Evolutionary conservation across 176 grass and related monocot genomes (phyloP).

Genomic region (Aegilops tauschii): DNA sequence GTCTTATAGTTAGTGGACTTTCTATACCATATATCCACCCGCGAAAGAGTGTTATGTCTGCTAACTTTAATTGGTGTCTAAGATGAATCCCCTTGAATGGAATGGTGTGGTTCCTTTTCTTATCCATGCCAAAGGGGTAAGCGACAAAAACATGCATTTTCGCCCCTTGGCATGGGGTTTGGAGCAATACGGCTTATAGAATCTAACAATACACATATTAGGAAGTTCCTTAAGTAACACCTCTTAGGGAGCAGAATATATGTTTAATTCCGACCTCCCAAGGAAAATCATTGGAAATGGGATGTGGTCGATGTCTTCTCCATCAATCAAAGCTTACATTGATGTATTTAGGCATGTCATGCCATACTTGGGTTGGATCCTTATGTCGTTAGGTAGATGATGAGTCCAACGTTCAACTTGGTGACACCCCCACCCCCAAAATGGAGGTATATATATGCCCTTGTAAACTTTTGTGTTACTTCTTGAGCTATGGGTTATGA

Average conservation of each 20-base stretch:
- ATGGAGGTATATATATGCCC: neutral
- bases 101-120: too few species aligned
- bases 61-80: neutral
- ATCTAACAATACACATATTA: neutral
- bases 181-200: neutral
- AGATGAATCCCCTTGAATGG: neutral
- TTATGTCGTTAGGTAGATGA: neutral
- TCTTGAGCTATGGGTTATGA: neutral
- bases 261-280: neutral
- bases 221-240: neutral
- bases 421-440: neutral
- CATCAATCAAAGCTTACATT: neutral
- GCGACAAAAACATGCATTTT: neutral
- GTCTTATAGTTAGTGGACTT: neutral
- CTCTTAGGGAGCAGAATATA: neutral
- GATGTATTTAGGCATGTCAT: neutral
- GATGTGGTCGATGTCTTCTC: neutral
- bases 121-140: neutral
- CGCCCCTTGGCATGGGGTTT: neutral
- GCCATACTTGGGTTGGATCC: neutral
- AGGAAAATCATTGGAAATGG: neutral
- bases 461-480: neutral
- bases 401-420: neutral
- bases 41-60: neutral
- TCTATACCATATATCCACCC: neutral